Conservation (phyloP, 208 protist species). For the Trypanosomatidae sp. region DNA sequence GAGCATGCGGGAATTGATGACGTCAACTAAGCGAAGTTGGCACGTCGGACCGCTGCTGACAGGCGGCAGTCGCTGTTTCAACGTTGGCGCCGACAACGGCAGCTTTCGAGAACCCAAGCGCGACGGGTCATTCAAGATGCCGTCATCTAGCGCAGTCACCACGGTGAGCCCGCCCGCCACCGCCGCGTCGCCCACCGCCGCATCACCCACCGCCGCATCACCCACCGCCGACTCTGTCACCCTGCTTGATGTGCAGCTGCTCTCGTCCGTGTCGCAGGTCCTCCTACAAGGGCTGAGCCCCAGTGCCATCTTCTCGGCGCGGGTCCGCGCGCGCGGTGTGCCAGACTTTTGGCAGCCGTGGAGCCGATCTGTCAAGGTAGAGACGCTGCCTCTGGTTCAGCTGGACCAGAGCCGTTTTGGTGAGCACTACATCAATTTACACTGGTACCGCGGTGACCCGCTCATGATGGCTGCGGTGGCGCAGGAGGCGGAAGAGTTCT, state of each 20-base stretch:
- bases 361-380: conserved; percentile 45
- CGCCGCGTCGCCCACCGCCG: background rate
- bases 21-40: conserved; percentile 4
- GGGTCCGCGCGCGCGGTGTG: conserved; percentile 49
- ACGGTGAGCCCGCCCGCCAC: background rate
- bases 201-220: background rate
- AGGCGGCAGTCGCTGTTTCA: conserved; percentile 13
- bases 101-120: conserved; percentile 22
- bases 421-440: conserved; percentile 92
- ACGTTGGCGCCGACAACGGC: conserved; percentile 3
- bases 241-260: conserved; percentile 59
- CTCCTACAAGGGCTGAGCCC: conserved; percentile 42
- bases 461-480: conserved; percentile 22
- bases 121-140: conserved; percentile 12
- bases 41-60: background rate
- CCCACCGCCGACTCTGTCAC: conserved; percentile 9
- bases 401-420: conserved; percentile 85
- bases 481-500: conserved; percentile 38
- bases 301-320: conserved; percentile 37
- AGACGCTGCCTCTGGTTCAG: conserved; percentile 65
- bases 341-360: conserved; percentile 83
- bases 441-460: conserved; percentile 71
- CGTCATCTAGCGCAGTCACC: background rate
- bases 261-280: conserved; percentile 29
- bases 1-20: conserved; percentile 14